These are phyloP conservation scores for Diaporthe longicolla DNA, from an alignment of 2,329 filamentous ascomycete genomes.

Conservation along the genomic window DNA sequence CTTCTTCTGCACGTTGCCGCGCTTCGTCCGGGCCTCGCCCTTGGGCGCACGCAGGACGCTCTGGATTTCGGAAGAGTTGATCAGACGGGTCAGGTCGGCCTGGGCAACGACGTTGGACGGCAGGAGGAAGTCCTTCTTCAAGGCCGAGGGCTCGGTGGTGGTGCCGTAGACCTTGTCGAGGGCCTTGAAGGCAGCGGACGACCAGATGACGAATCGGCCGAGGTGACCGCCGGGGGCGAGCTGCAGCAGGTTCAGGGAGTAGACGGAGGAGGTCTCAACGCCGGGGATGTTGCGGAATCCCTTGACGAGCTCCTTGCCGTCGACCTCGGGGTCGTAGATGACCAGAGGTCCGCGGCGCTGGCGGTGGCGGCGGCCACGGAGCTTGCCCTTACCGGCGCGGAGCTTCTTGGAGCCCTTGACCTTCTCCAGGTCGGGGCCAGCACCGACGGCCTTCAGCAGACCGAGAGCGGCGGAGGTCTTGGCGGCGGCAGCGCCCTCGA, in stretches of 20 bases:
- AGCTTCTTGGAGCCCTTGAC: constrained; percentile 97
- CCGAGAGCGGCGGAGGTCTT: constrained; percentile 91
- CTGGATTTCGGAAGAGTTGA: constrained; percentile 99
- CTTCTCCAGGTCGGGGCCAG: constrained; percentile 92
- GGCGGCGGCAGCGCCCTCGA: constrained; percentile 82
- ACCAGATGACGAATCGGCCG: constrained; percentile 99
- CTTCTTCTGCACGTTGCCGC: constrained; percentile 97
- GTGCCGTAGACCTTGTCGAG: constrained; percentile 98
- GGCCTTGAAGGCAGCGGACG: constrained; percentile 94
- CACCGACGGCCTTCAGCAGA: constrained; percentile 92
- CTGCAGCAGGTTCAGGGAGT: constrained; percentile 97
- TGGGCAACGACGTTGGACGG: constrained; percentile 93
- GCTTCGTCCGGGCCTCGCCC: constrained; percentile 91
- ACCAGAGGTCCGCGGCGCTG: constrained; percentile 98
- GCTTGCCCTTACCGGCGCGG: constrained; percentile 98
- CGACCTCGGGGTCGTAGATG: constrained; percentile 95
- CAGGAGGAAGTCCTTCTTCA: constrained; percentile 99
- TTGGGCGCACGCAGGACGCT: constrained; percentile 92
- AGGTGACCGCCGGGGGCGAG: constrained; percentile 99
- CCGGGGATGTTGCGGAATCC: constrained; percentile 99
- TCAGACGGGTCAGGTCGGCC: constrained; percentile 95
- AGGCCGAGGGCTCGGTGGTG: constrained; percentile 87
- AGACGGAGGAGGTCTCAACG: constrained; percentile 96
- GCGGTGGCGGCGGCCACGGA: constrained; percentile 94
- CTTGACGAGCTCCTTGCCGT: constrained; percentile 92